Evolutionary conservation across 106 monocot species (phyloP), one percentile per base, ranked within the genome.

Genomic region (Dioscorea dumetorum): DNA sequence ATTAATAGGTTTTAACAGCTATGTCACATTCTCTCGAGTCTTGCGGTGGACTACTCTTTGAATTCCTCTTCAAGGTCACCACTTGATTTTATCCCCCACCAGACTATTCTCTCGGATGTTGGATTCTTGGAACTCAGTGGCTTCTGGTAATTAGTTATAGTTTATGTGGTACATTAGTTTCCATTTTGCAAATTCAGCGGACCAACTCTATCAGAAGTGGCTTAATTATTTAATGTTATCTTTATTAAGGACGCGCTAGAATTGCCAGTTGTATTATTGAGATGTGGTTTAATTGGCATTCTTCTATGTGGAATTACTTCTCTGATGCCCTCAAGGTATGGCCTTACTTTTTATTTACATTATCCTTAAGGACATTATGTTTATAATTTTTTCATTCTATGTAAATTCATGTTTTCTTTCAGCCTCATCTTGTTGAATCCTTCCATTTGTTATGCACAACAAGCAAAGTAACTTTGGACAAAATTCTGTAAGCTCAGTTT

Each of bases 261-360:
- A 20, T 97, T 67, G 66, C 78, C 4, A 80, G 68, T 78, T 62
- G 62, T 72, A 52, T 83, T 57, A 69, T 80, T 74, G 80, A 93
- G 53, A 87, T 97, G 83, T 97, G 91, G 95, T 91, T 76, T 69
- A 83, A 64, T 49, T 97, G 82, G 78, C 91, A 97, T 75, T 82
- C 86, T 58, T 84, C 81, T 28, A 23, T 91, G 72, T 97, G 95
- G 95, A 78, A 49, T 74, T 62, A 58, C 72, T 86, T 58, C 57
- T 74, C 78, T 49, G 76, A 70, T 49, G 35, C 50, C 68, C 20
- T 76, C 41, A 62, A 86, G 91, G 95, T 95, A 62, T 74, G 41
- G 58, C 51, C 12, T 70, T 24, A 51, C 8, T 34, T 70, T 57
- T 32, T 17, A 23, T 19, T 48, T 19, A 33, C 63, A 41, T 51